Conservation (phyloP, 169 alveolate genomes). For the Plasmodium vinckei region DNA sequence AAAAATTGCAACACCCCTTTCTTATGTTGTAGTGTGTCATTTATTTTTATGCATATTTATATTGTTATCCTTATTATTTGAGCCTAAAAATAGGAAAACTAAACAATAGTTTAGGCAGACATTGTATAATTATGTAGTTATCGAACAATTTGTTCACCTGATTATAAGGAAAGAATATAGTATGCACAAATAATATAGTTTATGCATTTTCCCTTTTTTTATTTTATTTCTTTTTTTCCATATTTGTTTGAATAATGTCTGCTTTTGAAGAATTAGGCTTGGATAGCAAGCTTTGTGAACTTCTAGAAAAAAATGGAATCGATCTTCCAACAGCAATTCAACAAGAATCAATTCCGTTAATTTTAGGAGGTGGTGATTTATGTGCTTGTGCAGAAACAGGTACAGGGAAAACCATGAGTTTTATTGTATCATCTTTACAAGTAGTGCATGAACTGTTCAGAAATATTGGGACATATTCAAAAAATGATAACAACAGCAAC, state of each 20-base stretch:
- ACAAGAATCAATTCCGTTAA: constrained; percentile 88
- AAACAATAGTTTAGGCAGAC: no score
- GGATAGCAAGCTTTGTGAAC: constrained; percentile 45
- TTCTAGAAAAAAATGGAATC: constrained; percentile 65
- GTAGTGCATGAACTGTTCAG: constrained; percentile 66
- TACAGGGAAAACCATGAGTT: constrained; percentile 72
- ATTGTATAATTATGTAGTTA: no score
- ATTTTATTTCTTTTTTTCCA: no score
- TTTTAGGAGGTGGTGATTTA: constrained; percentile 76
- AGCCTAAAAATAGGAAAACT: no score
- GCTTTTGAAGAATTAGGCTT: constrained; percentile 70
- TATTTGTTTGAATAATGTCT: constrained; percentile 26
- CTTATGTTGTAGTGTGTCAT: no score
- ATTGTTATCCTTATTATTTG: no score
- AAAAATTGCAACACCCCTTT: no score
- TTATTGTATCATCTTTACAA: constrained; percentile 64
- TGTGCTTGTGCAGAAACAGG: constrained; percentile 77
- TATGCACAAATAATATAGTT: no score
- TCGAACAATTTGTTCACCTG: no score
- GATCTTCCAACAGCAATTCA: constrained; percentile 88
- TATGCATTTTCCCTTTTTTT: no score
- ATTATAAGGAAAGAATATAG: no score
- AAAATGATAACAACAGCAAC: not conserved
- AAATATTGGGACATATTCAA: constrained; percentile 45
- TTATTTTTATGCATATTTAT: no score